Evolutionary conservation across 2,329 filamentous ascomycete species (phyloP).

Genomic region (Sarocladium kiliense): DNA sequence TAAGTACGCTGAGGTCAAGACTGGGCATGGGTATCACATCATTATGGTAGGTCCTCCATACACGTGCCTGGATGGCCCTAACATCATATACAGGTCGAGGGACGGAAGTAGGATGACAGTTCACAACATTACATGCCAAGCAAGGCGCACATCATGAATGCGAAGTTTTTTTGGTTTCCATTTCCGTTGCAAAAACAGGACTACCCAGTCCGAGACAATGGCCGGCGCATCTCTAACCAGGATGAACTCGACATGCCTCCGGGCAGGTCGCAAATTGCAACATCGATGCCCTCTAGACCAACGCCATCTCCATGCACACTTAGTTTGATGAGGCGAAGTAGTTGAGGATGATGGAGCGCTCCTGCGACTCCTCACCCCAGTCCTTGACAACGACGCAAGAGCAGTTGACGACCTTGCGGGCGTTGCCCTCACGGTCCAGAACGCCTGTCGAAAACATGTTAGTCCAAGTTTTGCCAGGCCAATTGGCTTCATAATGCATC

Average conservation of each 20-base stretch:
- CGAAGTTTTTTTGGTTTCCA: constrained; percentile 33
- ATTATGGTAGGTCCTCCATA: constrained; percentile 56
- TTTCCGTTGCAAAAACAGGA: constrained; percentile 25
- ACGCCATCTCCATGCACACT: constrained; percentile 18
- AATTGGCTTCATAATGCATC: background rate
- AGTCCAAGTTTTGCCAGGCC: constrained; percentile 16
- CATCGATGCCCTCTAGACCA: constrained; percentile 18
- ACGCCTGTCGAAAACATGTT: constrained; percentile 59
- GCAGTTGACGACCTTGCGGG: constrained; percentile 99
- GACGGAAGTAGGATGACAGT: constrained; percentile 29
- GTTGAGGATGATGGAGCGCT: constrained; percentile 98
- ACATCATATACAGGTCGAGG: constrained; percentile 28
- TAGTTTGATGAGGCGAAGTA: constrained; percentile 96
- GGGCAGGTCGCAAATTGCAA: background rate
- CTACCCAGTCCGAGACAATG: constrained; percentile 14
- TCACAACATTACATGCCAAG: background rate
- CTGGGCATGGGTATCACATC: constrained; percentile 72
- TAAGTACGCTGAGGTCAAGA: constrained; percentile 67
- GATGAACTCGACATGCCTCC: background rate
- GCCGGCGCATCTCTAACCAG: constrained; percentile 22
- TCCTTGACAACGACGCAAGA: constrained; percentile 99
- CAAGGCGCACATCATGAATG: background rate
- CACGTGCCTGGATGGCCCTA: background rate
- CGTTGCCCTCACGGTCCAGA: constrained; percentile 98
- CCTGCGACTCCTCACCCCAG: constrained; percentile 99